Conservation (phyloP, 2,329 filamentous ascomycete species). For the Colletotrichum musicola region DNA sequence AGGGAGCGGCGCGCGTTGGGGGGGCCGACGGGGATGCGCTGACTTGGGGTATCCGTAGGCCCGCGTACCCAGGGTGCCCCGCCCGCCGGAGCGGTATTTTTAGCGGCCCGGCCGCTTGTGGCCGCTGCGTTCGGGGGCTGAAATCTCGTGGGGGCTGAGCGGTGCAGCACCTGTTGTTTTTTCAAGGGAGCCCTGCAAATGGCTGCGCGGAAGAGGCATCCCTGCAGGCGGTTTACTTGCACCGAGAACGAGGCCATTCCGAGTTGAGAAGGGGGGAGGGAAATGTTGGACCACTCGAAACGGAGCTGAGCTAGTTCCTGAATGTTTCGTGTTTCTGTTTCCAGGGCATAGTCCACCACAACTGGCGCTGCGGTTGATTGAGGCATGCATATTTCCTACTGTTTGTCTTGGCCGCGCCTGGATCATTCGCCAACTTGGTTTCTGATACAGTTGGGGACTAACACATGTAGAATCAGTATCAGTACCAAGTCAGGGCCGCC, state of each 20-base stretch:
- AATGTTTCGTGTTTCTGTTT: neutral
- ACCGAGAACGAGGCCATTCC: too few relatives aligned
- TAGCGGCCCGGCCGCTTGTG: conserved; percentile 35
- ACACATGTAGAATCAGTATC: neutral
- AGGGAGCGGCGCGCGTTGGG: neutral
- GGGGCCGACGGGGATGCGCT: conserved; percentile 21
- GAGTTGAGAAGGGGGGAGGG: too few relatives aligned
- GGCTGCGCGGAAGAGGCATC: neutral
- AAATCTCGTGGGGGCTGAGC: conserved; percentile 29
- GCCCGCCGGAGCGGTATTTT: conserved; percentile 36
- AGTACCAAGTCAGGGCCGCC: neutral
- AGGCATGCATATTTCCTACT: neutral
- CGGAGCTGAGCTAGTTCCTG: neutral
- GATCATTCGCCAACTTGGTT: neutral
- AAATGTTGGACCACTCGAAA: neutral
- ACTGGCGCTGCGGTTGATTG: neutral
- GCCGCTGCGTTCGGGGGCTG: conserved; percentile 30
- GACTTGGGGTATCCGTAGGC: conserved; percentile 16
- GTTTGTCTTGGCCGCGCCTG: neutral
- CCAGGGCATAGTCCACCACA: too few relatives aligned
- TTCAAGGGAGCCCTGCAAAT: conserved; percentile 20
- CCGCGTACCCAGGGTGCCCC: conserved; percentile 7
- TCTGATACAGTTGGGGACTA: neutral
- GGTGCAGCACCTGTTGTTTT: neutral
- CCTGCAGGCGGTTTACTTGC: too few relatives aligned